phyloP scores from a whole-genome alignment of 768 basidiomycete genomes.

The Suillus ampliporus region DNA sequence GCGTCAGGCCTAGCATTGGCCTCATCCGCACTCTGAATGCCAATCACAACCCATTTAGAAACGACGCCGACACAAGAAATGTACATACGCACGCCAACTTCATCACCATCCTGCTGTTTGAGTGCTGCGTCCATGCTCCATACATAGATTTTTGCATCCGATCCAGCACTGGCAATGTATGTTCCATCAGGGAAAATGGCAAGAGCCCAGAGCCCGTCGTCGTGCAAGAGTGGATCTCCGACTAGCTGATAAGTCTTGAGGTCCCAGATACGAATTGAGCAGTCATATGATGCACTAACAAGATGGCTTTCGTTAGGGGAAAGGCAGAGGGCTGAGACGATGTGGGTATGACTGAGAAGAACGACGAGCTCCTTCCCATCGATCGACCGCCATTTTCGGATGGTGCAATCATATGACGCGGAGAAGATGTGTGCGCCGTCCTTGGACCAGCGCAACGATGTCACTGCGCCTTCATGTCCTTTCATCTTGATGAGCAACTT shows the following conservation, averaged over 20 bases:
- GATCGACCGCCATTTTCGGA: not conserved
- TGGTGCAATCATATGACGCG: not conserved
- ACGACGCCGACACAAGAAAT: not conserved
- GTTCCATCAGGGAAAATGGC: slow-evolving; percentile 82
- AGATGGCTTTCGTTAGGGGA: not conserved
- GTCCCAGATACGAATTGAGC: slow-evolving; percentile 4
- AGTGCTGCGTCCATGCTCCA: slow-evolving; percentile 69
- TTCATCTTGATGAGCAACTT: not conserved
- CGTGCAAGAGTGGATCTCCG: slow-evolving; percentile 65
- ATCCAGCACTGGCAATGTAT: slow-evolving; percentile 80
- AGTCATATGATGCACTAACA: not conserved
- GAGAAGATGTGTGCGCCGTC: not conserved
- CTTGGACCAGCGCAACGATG: not conserved
- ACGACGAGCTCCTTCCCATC: not conserved
- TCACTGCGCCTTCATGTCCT: not conserved
- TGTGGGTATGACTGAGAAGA: not conserved
- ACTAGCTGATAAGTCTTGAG: not conserved
- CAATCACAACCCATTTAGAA: not conserved
- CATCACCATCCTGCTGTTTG: not conserved
- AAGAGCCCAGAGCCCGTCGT: slow-evolving; percentile 76
- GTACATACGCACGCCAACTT: not conserved
- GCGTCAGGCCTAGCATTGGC: too few relatives aligned
- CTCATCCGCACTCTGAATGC: too few relatives aligned
- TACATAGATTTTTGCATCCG: slow-evolving; percentile 73
- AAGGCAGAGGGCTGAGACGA: not conserved